Conservation (phyloP, 202 grass and related monocot species). For the Carex sylvatica region DNA sequence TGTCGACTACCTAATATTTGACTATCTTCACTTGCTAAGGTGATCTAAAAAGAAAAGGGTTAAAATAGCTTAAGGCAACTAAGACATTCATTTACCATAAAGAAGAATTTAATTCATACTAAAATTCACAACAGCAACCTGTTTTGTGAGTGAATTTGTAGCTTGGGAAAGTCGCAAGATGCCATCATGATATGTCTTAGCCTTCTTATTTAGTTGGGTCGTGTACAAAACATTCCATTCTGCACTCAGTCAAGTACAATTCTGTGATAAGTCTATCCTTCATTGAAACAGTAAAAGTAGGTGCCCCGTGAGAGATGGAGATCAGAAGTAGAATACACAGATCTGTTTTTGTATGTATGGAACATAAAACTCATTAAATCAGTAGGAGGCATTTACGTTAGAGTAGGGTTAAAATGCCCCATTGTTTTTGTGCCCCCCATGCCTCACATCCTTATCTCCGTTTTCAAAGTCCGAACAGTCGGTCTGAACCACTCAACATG, state of each 20-base stretch:
- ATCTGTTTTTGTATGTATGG: neutral
- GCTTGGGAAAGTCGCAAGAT: slow-evolving; percentile 39
- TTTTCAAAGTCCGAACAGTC: no score
- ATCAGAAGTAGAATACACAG: neutral
- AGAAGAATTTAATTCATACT: slow-evolving; percentile 11
- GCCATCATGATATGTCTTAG: slow-evolving; percentile 81
- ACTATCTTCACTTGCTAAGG: slow-evolving; percentile 64
- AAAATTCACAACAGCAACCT: slow-evolving; percentile 42
- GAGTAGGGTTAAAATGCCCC: no score
- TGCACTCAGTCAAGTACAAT: slow-evolving; percentile 9
- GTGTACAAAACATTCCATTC: slow-evolving; percentile 82
- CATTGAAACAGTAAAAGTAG: neutral
- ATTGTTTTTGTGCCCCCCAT: no score
- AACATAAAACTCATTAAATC: neutral
- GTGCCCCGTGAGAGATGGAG: neutral
- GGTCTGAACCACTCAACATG: no score
- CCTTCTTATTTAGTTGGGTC: slow-evolving; percentile 64
- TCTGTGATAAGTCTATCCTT: neutral
- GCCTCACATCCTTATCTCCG: no score
- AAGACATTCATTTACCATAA: slow-evolving; percentile 2
- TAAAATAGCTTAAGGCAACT: neutral
- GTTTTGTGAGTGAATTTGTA: slow-evolving; percentile 42
- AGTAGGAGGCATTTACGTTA: neutral
- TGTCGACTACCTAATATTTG: slow-evolving; percentile 45
- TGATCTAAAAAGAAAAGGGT: slow-evolving; percentile 38